Conservation (phyloP, 2,329 filamentous ascomycete species). For the Phaeosphaeriaceae sp. region DNA sequence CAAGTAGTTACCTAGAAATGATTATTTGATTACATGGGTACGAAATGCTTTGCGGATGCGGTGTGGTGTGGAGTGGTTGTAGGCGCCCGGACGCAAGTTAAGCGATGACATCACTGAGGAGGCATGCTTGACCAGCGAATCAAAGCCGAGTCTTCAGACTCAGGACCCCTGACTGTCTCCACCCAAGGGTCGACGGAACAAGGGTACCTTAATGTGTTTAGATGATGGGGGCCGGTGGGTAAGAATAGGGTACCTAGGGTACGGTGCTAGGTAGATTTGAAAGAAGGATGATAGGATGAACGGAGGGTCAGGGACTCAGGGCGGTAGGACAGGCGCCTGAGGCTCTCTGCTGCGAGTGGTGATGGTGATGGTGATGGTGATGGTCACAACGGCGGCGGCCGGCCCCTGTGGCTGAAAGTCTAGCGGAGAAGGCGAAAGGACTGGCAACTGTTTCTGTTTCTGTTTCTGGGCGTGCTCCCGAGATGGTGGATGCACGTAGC, state of each 20-base stretch:
- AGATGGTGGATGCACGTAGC: background rate
- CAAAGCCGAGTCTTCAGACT: slow-evolving; percentile 6
- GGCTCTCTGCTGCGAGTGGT: too few species aligned
- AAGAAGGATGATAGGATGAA: too few species aligned
- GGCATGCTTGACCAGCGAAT: slow-evolving; percentile 12
- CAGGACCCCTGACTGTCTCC: background rate
- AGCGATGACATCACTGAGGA: slow-evolving; percentile 15
- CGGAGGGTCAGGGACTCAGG: too few species aligned
- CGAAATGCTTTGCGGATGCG: background rate
- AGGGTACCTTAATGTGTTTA: slow-evolving; percentile 5
- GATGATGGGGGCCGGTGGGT: background rate
- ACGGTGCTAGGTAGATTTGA: too few species aligned
- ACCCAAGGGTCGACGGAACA: background rate
- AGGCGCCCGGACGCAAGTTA: slow-evolving; percentile 5
- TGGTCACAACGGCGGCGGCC: background rate
- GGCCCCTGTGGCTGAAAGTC: background rate
- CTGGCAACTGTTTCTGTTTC: too few species aligned
- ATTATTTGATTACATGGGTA: background rate
- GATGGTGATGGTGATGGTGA: too few species aligned
- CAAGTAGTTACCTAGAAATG: background rate
- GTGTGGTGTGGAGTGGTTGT: background rate
- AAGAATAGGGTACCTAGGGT: background rate
- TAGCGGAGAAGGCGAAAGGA: too few species aligned
- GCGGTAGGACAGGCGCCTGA: too few species aligned
- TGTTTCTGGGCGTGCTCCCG: too few species aligned